Conservation (phyloP, 2,329 filamentous ascomycete species). For the Aspergillus ustus region DNA sequence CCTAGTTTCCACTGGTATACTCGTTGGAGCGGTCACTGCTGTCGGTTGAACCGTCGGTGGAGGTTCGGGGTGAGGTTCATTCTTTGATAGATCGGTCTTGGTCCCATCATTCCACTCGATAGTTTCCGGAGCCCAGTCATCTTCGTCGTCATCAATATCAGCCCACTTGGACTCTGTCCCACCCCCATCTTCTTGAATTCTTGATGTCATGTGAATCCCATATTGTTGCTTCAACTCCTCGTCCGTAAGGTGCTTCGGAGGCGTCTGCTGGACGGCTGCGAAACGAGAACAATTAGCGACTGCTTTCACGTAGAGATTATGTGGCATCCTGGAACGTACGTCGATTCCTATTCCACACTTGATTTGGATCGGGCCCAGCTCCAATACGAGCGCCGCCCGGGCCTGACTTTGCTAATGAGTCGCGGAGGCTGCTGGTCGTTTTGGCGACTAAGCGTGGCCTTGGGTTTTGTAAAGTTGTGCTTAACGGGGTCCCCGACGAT, state of each 20-base stretch:
- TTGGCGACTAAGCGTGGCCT: conserved; percentile 68
- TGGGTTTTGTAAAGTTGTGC: conserved; percentile 50
- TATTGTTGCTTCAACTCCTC: conserved; percentile 72
- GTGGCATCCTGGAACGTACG: conserved; percentile 45
- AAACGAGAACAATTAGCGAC: conserved; percentile 26
- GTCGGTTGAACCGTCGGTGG: conserved; percentile 23
- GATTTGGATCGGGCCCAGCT: conserved; percentile 66
- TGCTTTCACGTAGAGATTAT: not conserved
- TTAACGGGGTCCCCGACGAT: conserved; percentile 43
- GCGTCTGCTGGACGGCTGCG: conserved; percentile 57
- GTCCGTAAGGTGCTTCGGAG: conserved; percentile 68
- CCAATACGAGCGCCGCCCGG: conserved; percentile 50
- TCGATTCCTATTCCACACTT: conserved; percentile 73
- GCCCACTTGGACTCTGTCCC: conserved; percentile 70
- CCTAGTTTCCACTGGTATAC: conserved; percentile 27
- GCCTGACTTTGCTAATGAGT: conserved; percentile 55
- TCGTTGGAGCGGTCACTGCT: conserved; percentile 21
- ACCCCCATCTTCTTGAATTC: conserved; percentile 65
- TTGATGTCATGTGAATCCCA: conserved; percentile 69
- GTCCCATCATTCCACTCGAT: conserved; percentile 73
- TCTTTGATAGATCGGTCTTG: conserved; percentile 59
- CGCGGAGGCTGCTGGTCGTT: conserved; percentile 58
- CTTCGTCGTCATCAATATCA: conserved; percentile 71
- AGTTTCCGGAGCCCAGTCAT: conserved; percentile 70
- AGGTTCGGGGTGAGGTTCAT: conserved; percentile 44